Percentiles rank a stretch among this genome's conserved stretches.
phyloP scores from a whole-genome alignment of 179 eudicot genomes.

The Pouteria campechiana region DNA sequence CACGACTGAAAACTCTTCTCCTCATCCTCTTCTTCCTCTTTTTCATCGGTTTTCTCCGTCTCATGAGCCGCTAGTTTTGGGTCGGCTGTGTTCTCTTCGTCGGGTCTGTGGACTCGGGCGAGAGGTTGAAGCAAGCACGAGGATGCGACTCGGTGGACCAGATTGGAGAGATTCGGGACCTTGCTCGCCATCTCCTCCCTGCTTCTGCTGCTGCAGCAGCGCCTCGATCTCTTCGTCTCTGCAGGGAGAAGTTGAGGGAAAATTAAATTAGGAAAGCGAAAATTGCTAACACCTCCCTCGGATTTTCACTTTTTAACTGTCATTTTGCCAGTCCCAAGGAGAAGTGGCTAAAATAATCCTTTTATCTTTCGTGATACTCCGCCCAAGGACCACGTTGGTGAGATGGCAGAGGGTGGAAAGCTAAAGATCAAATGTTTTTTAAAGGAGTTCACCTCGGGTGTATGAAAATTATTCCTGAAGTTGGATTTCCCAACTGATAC shows the following conservation, averaged over 20 bases:
- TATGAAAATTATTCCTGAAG: no score
- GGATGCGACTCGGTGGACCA: conserved; percentile 88
- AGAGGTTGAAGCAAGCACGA: conserved; percentile 77
- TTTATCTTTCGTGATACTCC: no score
- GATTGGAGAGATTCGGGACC: conserved; percentile 80
- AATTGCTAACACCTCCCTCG: no score
- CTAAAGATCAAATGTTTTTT: no score
- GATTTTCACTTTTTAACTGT: no score
- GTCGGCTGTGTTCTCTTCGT: conserved; percentile 12
- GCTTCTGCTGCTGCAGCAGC: neutral
- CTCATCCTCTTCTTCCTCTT: conserved; percentile 14
- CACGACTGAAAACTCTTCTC: neutral
- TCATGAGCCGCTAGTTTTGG: conserved; percentile 2
- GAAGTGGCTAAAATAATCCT: no score
- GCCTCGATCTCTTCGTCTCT: neutral
- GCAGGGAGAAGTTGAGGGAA: neutral
- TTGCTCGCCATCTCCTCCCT: conserved; percentile 24
- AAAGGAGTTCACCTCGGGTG: no score
- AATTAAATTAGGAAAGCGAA: neutral
- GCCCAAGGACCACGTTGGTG: no score
- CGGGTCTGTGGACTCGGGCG: conserved; percentile 15
- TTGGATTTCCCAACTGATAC: no score
- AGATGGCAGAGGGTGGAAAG: no score
- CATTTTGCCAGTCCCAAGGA: no score
- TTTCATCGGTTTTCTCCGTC: conserved; percentile 5